Evolutionary conservation across 495 filamentous ascomycete genomes (phyloP).

Genomic region (Ascobolus immersus): DNA sequence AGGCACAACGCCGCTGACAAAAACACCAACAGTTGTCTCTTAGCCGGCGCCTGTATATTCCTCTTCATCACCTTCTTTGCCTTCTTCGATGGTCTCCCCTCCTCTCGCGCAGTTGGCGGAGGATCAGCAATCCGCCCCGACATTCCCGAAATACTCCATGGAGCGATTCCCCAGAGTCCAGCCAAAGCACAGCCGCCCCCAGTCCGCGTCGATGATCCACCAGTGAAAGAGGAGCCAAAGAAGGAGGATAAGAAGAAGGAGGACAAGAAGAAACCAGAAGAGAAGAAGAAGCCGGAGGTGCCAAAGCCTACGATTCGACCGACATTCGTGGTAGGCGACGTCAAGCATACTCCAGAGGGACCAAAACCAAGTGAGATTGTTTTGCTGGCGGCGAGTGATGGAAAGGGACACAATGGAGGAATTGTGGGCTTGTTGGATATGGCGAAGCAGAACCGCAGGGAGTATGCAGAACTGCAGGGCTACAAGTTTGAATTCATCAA

Average conservation of each 20-base stretch:
- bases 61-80: slow-evolving; percentile 9
- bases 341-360: slow-evolving; percentile 10
- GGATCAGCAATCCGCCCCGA: not conserved
- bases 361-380: slow-evolving; percentile 15
- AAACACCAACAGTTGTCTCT: slow-evolving; percentile 5
- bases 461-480: slow-evolving; percentile 17
- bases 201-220: not conserved
- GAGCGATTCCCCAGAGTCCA: slow-evolving; percentile 5
- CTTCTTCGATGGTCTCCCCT: slow-evolving; percentile 8
- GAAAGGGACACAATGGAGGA: slow-evolving; percentile 18
- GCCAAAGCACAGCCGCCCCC: slow-evolving; percentile 2
- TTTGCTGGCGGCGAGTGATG: slow-evolving; percentile 19
- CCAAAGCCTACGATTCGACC: not conserved
- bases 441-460: slow-evolving; percentile 14
- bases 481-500: slow-evolving; percentile 19
- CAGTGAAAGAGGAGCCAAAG: not conserved
- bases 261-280: slow-evolving; percentile 4
- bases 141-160: slow-evolving; percentile 7
- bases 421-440: slow-evolving; percentile 17
- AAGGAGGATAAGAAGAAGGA: not conserved
- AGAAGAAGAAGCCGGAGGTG: slow-evolving; percentile 4
- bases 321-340: slow-evolving; percentile 9
- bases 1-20: too few relatives aligned
- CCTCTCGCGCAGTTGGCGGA: not conserved
- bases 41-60: slow-evolving; percentile 5